phyloP scores from a whole-genome alignment of 371 early-diverging fungal species.

The Capniomyces stellatus region DNA sequence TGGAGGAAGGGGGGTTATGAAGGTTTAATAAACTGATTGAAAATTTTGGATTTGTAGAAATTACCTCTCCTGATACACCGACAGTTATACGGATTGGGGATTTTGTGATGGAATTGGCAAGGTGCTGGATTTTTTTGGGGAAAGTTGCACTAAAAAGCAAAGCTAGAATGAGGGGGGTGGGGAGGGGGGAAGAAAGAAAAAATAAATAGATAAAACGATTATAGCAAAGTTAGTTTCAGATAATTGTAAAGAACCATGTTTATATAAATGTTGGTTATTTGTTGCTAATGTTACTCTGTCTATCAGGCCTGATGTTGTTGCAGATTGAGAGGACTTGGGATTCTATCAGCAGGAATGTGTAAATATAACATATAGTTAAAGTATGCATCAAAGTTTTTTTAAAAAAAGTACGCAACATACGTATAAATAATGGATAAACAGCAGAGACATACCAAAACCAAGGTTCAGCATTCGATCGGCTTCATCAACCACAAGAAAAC shows the following conservation, averaged over 20 bases:
- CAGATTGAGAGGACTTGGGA: constrained; percentile 4
- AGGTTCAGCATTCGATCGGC: constrained; percentile 93
- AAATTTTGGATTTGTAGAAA: neutral
- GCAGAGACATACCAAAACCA: constrained; percentile 62
- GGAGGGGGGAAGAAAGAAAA: too few relatives aligned
- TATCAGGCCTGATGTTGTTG: constrained; percentile 5
- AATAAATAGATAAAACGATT: too few relatives aligned
- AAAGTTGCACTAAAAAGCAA: constrained; percentile 6
- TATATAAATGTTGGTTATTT: too few relatives aligned
- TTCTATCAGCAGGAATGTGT: too few relatives aligned
- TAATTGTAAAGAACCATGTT: too few relatives aligned
- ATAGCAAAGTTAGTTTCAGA: too few relatives aligned
- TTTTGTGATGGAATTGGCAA: constrained; percentile 2
- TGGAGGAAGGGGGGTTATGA: too few relatives aligned
- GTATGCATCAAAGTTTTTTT: too few relatives aligned
- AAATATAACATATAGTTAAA: too few relatives aligned
- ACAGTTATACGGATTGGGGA: neutral
- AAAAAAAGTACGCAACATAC: too few relatives aligned
- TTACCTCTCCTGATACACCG: neutral
- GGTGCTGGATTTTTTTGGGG: constrained; percentile 3
- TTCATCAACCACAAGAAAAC: constrained; percentile 85
- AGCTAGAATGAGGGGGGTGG: neutral
- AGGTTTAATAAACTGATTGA: neutral
- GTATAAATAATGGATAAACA: too few relatives aligned
- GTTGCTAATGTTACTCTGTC: constrained; percentile 5